These are phyloP conservation scores for Macrophomina tecta DNA, from an alignment of 2,329 filamentous ascomycete species.

Conservation along the genomic window DNA sequence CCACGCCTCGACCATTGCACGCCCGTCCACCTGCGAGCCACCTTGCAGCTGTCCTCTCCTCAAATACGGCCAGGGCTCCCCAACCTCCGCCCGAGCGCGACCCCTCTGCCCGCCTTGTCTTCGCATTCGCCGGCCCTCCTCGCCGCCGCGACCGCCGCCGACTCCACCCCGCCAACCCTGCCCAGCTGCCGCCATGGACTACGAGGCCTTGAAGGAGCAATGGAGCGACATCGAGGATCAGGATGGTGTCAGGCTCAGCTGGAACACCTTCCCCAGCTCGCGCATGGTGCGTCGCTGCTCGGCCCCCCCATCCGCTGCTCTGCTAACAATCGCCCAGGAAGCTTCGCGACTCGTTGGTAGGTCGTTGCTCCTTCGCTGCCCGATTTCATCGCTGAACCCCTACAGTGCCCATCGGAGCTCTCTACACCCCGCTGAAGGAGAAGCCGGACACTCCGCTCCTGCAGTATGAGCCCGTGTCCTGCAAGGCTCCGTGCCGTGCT, in stretches of 20 bases:
- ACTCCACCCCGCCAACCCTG: slow-evolving; percentile 16
- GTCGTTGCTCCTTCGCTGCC: slow-evolving; percentile 27
- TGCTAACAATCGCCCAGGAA: slow-evolving; percentile 65
- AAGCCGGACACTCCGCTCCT: slow-evolving; percentile 87
- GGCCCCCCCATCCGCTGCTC: neutral
- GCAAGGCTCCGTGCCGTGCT: slow-evolving; percentile 93
- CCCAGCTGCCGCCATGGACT: slow-evolving; percentile 71
- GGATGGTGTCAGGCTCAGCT: slow-evolving; percentile 94
- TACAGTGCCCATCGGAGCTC: slow-evolving; percentile 85
- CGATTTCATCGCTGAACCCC: slow-evolving; percentile 28
- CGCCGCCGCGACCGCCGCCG: slow-evolving; percentile 11
- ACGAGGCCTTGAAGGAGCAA: slow-evolving; percentile 90
- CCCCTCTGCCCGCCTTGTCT: neutral
- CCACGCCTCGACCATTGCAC: slow-evolving; percentile 10
- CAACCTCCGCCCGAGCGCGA: slow-evolving; percentile 16
- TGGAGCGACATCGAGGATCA: slow-evolving; percentile 97
- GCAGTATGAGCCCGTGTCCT: slow-evolving; percentile 95
- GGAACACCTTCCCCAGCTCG: slow-evolving; percentile 98
- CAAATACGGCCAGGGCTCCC: slow-evolving; percentile 9
- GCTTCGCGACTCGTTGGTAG: slow-evolving; percentile 79
- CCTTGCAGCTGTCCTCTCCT: slow-evolving; percentile 1
- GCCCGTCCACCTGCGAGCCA: slow-evolving; percentile 18
- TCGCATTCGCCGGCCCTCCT: neutral
- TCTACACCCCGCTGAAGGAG: slow-evolving; percentile 96
- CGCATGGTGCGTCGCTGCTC: slow-evolving; percentile 71